A percentile compares a stretch with the other conserved stretches of the same genome.
These are phyloP conservation scores for Colletotrichum simmondsii DNA, from an alignment of 2,329 filamentous ascomycete genomes.

Conservation along the genomic window DNA sequence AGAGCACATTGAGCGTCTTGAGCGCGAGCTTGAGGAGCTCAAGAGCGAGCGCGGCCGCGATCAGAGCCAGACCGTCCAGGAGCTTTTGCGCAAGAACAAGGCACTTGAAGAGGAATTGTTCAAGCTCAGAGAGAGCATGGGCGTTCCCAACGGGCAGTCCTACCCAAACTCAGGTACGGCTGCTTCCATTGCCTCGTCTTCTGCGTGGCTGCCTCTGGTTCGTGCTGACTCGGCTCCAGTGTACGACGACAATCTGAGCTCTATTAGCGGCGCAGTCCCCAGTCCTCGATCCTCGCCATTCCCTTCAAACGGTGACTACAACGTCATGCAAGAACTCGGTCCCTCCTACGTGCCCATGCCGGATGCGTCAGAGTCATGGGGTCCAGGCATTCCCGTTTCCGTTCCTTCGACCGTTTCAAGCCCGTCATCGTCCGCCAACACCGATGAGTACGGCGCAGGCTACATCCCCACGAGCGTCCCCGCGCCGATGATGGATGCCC, in stretches of 20 bases:
- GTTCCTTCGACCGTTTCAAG: conserved; percentile 62
- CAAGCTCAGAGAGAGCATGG: conserved; percentile 56
- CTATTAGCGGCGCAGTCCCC: conserved; percentile 50
- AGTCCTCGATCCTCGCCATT: conserved; percentile 59
- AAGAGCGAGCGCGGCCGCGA: conserved; percentile 60
- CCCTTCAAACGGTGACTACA: conserved; percentile 54
- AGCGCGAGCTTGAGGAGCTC: conserved; percentile 80
- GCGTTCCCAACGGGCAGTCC: conserved; percentile 52
- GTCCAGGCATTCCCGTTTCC: conserved; percentile 54
- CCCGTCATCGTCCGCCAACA: conserved; percentile 59
- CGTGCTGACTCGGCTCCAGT: conserved; percentile 42
- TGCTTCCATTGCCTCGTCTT: conserved; percentile 33
- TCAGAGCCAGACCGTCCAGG: conserved; percentile 62
- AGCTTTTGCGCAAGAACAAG: conserved; percentile 62
- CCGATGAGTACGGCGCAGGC: conserved; percentile 57
- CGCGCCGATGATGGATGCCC: conserved; percentile 52
- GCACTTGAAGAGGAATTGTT: conserved; percentile 64
- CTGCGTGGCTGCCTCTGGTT: conserved; percentile 31
- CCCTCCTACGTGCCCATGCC: conserved; percentile 52
- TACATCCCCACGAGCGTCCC: conserved; percentile 64
- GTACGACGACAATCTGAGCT: conserved; percentile 54
- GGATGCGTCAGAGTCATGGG: conserved; percentile 59
- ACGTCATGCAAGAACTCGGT: conserved; percentile 53
- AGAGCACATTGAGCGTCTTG: conserved; percentile 83
- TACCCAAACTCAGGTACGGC: conserved; percentile 54